Evolutionary conservation across 495 filamentous ascomycete species (phyloP).

Genomic region (Neurospora sp.): DNA sequence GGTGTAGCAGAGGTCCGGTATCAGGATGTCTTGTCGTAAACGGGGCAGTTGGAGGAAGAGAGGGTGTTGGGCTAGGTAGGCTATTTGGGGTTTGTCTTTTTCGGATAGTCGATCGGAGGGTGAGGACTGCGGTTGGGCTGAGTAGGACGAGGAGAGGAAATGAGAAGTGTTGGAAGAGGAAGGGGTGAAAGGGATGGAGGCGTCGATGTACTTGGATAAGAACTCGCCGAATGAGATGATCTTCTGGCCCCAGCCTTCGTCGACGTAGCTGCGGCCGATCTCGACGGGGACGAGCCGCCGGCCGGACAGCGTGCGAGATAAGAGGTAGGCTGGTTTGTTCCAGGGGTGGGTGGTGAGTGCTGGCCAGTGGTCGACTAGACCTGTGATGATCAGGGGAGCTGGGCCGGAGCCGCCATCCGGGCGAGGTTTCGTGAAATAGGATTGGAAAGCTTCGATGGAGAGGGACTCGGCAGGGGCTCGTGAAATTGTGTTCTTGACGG

Average conservation of each 20-base stretch:
- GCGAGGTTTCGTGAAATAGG: constrained; percentile 37
- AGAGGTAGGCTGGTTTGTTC: constrained; percentile 64
- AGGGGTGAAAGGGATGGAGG: constrained; percentile 7
- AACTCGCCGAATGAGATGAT: constrained; percentile 72
- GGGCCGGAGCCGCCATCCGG: constrained; percentile 21
- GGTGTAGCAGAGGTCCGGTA: constrained; percentile 83
- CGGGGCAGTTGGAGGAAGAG: constrained; percentile 74
- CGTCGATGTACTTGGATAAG: constrained; percentile 43
- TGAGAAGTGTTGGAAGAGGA: background rate
- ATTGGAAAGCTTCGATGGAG: constrained; percentile 55
- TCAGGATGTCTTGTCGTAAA: constrained; percentile 62
- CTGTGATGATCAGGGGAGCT: constrained; percentile 60
- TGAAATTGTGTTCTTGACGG: constrained; percentile 25
- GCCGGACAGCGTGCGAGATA: constrained; percentile 64
- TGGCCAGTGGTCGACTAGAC: constrained; percentile 62
- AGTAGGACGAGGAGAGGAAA: background rate
- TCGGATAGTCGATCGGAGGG: background rate
- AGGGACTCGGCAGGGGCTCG: constrained; percentile 20
- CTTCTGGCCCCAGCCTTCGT: constrained; percentile 75
- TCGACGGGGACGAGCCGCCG: constrained; percentile 79
- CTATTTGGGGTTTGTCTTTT: constrained; percentile 22
- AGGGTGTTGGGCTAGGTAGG: constrained; percentile 87
- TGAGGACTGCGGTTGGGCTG: background rate
- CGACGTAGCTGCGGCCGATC: constrained; percentile 80
- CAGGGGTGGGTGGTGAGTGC: constrained; percentile 61